phyloP scores from a whole-genome alignment of 2,329 filamentous ascomycete genomes.

The Botrytis byssoidea region DNA sequence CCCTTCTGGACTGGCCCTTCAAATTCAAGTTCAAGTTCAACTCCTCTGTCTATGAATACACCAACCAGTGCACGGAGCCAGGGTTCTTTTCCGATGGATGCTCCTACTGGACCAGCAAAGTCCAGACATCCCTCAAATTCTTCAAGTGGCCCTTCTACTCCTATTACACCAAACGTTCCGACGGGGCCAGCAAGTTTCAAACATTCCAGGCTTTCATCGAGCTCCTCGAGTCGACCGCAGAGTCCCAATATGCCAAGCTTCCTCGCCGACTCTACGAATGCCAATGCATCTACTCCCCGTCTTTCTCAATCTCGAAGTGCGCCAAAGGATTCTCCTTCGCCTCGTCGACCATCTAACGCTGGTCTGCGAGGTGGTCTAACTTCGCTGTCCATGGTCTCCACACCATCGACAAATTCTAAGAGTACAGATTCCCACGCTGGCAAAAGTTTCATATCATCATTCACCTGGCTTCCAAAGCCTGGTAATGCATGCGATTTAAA shows the following conservation, averaged over 20 bases:
- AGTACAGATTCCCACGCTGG: not conserved
- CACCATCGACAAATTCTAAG: not conserved
- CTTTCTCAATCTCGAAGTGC: not conserved
- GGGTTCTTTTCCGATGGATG: not conserved
- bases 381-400: not conserved
- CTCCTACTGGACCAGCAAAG: not conserved
- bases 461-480: not conserved
- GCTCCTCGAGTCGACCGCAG: not conserved
- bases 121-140: not conserved
- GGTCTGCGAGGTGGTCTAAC: not conserved
- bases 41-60: not conserved
- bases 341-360: no score
- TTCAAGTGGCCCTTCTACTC: not conserved
- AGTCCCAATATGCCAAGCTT: not conserved
- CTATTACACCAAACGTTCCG: no score
- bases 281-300: not conserved
- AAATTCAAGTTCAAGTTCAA: not conserved
- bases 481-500: not conserved
- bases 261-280: not conserved
- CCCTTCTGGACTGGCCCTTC: not conserved
- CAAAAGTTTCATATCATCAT: not conserved
- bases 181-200: not conserved
- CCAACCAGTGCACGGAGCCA: not conserved
- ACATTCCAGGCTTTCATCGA: not conserved
- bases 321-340: not conserved